Evolutionary conservation across 768 basidiomycete genomes (phyloP).

Genomic region (Pleurotus sapidus): DNA sequence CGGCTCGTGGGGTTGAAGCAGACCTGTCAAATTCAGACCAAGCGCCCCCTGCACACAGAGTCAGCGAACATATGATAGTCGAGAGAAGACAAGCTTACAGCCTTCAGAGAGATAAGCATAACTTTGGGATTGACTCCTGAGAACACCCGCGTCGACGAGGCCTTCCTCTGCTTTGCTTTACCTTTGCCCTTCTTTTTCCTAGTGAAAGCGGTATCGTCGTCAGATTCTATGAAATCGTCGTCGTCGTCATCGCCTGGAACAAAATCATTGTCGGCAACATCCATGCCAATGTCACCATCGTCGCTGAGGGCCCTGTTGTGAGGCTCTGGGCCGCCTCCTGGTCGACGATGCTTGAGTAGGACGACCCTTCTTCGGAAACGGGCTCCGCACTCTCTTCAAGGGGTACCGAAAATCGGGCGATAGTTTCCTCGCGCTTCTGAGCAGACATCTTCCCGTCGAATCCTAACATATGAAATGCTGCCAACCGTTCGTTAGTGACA

Average conservation of each 20-base stretch:
- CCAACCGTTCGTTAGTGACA: background rate
- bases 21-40: slow-evolving; percentile 77
- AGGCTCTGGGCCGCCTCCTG: background rate
- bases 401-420: slow-evolving; percentile 72
- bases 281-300: background rate
- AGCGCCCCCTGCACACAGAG: slow-evolving; percentile 57
- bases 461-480: slow-evolving; percentile 74
- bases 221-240: slow-evolving; percentile 27
- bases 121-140: slow-evolving; percentile 60
- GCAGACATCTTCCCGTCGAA: slow-evolving; percentile 90
- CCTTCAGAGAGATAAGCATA: slow-evolving; percentile 86
- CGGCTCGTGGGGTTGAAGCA: background rate
- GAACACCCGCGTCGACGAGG: slow-evolving; percentile 6
- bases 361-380: background rate
- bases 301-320: background rate
- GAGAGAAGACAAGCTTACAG: slow-evolving; percentile 28
- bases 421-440: slow-evolving; percentile 71
- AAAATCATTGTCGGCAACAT: slow-evolving; percentile 22
- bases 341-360: background rate
- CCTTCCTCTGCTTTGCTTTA: slow-evolving; percentile 20
- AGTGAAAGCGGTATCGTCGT: slow-evolving; percentile 22
- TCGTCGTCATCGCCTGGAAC: slow-evolving; percentile 24
- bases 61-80: background rate
- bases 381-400: slow-evolving; percentile 28
- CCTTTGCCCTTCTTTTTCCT: slow-evolving; percentile 28